Conservation (phyloP, 805 yeast genomes). For the Saturnispora halmiae region DNA sequence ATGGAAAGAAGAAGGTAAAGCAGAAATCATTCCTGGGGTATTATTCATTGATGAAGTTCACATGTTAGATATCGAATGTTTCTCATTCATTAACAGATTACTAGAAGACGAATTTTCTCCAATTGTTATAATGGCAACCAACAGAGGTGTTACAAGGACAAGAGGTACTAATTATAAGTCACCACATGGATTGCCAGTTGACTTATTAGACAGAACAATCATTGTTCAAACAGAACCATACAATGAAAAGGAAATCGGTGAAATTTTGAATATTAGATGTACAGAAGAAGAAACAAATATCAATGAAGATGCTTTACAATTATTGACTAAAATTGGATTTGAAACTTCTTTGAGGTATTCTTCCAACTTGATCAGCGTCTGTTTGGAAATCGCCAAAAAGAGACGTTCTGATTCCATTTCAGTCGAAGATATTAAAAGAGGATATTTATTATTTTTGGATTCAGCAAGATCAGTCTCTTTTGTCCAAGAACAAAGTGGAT, state of each 20-base stretch:
- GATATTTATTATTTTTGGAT: constrained; percentile 75
- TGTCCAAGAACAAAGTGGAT: constrained; percentile 45
- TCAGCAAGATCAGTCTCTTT: constrained; percentile 72
- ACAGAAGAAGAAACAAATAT: constrained; percentile 65
- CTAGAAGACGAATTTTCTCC: constrained; percentile 90
- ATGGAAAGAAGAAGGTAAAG: constrained; percentile 96
- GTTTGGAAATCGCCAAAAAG: constrained; percentile 72
- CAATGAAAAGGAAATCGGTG: constrained; percentile 66
- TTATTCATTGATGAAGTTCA: constrained; percentile 96
- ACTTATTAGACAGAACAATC: constrained; percentile 80
- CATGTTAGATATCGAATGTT: constrained; percentile 95
- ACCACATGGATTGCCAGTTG: constrained; percentile 97
- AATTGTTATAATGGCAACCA: constrained; percentile 89
- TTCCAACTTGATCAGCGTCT: constrained; percentile 82
- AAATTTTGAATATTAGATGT: constrained; percentile 77
- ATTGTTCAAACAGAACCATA: constrained; percentile 92
- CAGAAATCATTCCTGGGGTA: constrained; percentile 96
- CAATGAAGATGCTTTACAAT: constrained; percentile 58
- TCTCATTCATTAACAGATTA: constrained; percentile 89
- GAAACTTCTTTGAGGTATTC: constrained; percentile 84
- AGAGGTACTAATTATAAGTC: constrained; percentile 85
- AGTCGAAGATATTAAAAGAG: constrained; percentile 71
- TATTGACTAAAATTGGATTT: constrained; percentile 64
- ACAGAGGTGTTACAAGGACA: constrained; percentile 85
- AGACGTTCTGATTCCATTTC: constrained; percentile 60